A percentile compares a stretch with the other conserved stretches of the same genome.
phyloP scores from a whole-genome alignment of 768 basidiomycete species.

The Kwoniella sp. region DNA sequence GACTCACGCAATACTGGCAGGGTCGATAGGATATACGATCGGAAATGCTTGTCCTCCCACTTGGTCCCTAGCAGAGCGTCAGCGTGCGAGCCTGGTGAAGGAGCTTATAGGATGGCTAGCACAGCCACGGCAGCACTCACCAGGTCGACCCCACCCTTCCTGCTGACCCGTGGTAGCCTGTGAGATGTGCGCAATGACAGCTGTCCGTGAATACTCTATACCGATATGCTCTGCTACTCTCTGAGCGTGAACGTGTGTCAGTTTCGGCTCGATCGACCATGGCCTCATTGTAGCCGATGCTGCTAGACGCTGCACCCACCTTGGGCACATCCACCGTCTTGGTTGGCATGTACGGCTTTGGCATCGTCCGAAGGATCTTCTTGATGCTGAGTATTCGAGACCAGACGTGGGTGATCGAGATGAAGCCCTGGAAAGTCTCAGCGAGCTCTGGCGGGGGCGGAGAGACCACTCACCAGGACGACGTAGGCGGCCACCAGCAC shows the following conservation, averaged over 20 bases:
- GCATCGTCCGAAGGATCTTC: slow-evolving; percentile 43
- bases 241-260: slow-evolving; percentile 13
- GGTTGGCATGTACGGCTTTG: slow-evolving; percentile 49
- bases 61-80: slow-evolving; percentile 21
- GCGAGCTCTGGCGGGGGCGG: background rate
- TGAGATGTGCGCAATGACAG: slow-evolving; percentile 48
- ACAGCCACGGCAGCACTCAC: slow-evolving; percentile 17
- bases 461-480: slow-evolving; percentile 32
- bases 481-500: slow-evolving; percentile 40
- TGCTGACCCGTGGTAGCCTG: slow-evolving; percentile 48
- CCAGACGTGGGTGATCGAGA: slow-evolving; percentile 31
- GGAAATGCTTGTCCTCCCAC: slow-evolving; percentile 39
- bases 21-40: slow-evolving; percentile 28
- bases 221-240: slow-evolving; percentile 46
- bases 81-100: too few relatives aligned
- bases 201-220: slow-evolving; percentile 47
- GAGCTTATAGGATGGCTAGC: background rate
- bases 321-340: slow-evolving; percentile 46
- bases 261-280: background rate
- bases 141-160: slow-evolving; percentile 50
- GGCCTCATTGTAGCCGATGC: background rate
- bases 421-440: slow-evolving; percentile 19
- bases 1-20: slow-evolving; percentile 34
- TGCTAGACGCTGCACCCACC: slow-evolving; percentile 20
- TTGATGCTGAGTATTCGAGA: slow-evolving; percentile 33